Percentiles rank a stretch among this genome's conserved stretches.
Evolutionary conservation across 345 rosid species (phyloP).

Genomic region (Clarkia xantiana): DNA sequence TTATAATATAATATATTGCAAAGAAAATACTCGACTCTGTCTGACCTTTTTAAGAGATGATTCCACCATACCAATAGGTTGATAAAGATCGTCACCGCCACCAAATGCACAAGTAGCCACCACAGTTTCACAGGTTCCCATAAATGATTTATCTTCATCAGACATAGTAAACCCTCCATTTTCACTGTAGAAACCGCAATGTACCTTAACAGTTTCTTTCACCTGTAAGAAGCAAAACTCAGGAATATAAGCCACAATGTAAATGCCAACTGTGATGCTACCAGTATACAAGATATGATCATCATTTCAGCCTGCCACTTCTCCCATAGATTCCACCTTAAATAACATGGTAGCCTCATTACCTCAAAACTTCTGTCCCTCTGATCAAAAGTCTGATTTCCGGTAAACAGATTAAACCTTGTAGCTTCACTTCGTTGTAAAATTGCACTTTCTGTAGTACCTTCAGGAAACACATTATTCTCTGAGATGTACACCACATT

Average conservation of each 20-base stretch:
- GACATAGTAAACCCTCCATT: constrained; percentile 62
- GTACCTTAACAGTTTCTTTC: constrained; percentile 41
- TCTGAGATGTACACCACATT: constrained; percentile 40
- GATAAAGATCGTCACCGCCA: constrained; percentile 92
- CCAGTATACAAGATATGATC: not conserved
- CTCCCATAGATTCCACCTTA: not conserved
- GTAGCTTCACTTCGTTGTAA: constrained; percentile 22
- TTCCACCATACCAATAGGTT: constrained; percentile 78
- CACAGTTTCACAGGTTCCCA: constrained; percentile 46
- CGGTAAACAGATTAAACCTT: constrained; percentile 70
- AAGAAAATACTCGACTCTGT: too few relatives aligned
- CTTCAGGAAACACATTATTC: constrained; percentile 11
- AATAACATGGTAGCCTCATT: not conserved
- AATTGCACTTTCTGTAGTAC: constrained; percentile 8
- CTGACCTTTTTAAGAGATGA: constrained; percentile 56
- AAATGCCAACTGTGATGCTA: not conserved
- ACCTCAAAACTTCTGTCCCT: constrained; percentile 83
- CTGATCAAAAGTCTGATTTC: constrained; percentile 63
- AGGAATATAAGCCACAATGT: constrained; percentile 8
- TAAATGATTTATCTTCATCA: constrained; percentile 51
- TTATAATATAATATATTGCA: too few relatives aligned
- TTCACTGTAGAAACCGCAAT: constrained; percentile 78
- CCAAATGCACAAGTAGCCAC: constrained; percentile 96
- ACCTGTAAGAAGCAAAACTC: constrained; percentile 31
- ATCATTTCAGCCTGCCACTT: not conserved